Conservation (phyloP, 495 filamentous ascomycete species). For the Aspergillus ellipticus region DNA sequence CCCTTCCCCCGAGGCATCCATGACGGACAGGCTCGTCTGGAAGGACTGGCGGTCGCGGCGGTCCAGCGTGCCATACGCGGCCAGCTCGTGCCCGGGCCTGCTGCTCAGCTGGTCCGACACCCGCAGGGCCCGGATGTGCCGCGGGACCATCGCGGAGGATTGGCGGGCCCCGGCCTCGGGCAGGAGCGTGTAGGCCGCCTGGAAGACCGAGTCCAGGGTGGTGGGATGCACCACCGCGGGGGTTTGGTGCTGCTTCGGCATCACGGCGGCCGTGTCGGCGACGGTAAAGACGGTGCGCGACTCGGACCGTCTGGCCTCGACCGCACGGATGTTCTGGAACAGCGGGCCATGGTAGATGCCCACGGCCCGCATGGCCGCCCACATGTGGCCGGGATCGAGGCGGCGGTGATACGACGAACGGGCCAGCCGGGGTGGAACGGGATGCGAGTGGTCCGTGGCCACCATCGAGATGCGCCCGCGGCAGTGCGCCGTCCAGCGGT, state of each 20-base stretch:
- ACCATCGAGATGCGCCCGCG: not conserved
- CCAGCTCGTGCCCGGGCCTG: too few species aligned
- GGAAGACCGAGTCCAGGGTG: not conserved
- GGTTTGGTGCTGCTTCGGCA: too few species aligned
- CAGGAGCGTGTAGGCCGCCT: not conserved
- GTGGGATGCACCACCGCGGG: not conserved
- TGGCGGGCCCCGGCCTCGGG: not conserved
- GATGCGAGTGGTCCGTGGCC: too few species aligned
- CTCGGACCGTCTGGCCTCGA: not conserved
- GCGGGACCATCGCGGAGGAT: not conserved
- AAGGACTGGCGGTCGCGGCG: too few species aligned
- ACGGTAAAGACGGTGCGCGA: not conserved
- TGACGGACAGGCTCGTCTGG: too few species aligned
- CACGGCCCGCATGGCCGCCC: not conserved
- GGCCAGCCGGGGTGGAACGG: too few species aligned
- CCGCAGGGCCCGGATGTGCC: not conserved
- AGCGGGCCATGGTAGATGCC: not conserved
- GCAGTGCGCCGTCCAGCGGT: not conserved
- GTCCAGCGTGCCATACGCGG: too few species aligned
- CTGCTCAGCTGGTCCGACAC: not conserved
- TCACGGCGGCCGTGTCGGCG: not conserved
- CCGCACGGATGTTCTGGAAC: not conserved
- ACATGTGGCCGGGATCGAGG: not conserved
- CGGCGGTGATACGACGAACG: not conserved
- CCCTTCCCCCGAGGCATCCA: too few species aligned